Percentiles rank a stretch among this genome's conserved stretches.
These are phyloP conservation scores for Punica granatum DNA, from an alignment of 345 rosid genomes.

Conservation along the genomic window DNA sequence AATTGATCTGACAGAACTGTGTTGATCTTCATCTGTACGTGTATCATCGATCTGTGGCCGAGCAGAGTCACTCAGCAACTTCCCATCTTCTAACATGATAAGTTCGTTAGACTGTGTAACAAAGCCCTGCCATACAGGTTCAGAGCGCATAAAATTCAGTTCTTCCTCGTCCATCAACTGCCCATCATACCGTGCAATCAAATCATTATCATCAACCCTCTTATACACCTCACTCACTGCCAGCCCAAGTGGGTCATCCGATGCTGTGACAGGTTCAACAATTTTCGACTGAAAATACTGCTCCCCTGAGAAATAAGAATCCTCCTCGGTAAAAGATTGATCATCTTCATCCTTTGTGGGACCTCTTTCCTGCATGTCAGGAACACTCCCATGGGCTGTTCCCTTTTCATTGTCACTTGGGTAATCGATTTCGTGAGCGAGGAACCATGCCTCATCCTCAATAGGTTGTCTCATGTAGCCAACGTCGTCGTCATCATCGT, in stretches of 20 bases:
- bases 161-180: slow-evolving; percentile 83
- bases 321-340: slow-evolving; percentile 90
- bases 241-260: slow-evolving; percentile 72
- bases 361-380: slow-evolving; percentile 76
- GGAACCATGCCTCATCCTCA: slow-evolving; percentile 98
- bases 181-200: slow-evolving; percentile 70
- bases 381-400: slow-evolving; percentile 68
- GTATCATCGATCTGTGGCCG: slow-evolving; percentile 47
- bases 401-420: slow-evolving; percentile 98
- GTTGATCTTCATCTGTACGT: slow-evolving; percentile 75
- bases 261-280: slow-evolving; percentile 48
- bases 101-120: slow-evolving; percentile 78
- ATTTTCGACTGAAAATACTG: slow-evolving; percentile 58
- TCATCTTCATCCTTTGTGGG: slow-evolving; percentile 77
- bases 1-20: slow-evolving; percentile 88
- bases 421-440: slow-evolving; percentile 97
- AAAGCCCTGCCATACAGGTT: slow-evolving; percentile 98
- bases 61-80: slow-evolving; percentile 36
- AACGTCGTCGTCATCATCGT: slow-evolving; percentile 96
- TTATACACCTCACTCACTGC: slow-evolving; percentile 60
- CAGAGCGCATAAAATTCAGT: slow-evolving; percentile 63
- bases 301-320: slow-evolving; percentile 93
- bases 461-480: slow-evolving; percentile 97
- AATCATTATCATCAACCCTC: slow-evolving; percentile 48
- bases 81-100: slow-evolving; percentile 49